phyloP scores from a whole-genome alignment of 768 basidiomycete species.

The Coprinopsis marcescibilis region DNA sequence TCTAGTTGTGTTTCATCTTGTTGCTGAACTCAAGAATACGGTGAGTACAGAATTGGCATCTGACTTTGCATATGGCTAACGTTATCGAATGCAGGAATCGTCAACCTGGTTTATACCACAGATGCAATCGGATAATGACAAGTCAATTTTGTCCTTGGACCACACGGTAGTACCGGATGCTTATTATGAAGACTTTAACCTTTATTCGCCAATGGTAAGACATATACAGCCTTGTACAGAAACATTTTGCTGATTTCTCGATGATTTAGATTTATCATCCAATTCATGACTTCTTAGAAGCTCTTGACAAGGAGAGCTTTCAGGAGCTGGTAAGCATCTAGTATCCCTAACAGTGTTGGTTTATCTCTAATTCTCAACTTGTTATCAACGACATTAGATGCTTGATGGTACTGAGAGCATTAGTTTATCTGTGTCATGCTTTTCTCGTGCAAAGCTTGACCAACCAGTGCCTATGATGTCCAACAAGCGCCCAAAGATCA shows the following conservation, averaged over 20 bases:
- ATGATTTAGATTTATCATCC: neutral
- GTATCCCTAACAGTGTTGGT: neutral
- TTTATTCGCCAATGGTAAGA: neutral
- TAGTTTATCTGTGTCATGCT: too few relatives aligned
- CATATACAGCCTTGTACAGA: neutral
- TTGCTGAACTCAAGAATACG: neutral
- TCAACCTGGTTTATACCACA: neutral
- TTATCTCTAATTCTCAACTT: too few relatives aligned
- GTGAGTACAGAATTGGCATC: too few relatives aligned
- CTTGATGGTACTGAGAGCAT: too few relatives aligned
- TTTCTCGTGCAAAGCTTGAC: neutral
- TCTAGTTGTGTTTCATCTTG: neutral
- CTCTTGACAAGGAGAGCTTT: neutral
- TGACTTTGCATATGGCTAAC: neutral
- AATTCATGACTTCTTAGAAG: neutral
- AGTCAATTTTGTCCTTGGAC: neutral
- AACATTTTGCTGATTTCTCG: neutral
- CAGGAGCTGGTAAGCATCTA: neutral
- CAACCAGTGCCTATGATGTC: too few relatives aligned
- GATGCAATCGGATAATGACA: neutral
- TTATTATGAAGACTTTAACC: slow-evolving; percentile 4
- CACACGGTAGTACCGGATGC: neutral
- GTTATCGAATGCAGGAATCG: neutral
- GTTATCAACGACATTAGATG: neutral
- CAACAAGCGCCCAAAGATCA: neutral